These are phyloP conservation scores for Acacia crassicarpa DNA, from an alignment of 306 rosid genomes.

Conservation along the genomic window DNA sequence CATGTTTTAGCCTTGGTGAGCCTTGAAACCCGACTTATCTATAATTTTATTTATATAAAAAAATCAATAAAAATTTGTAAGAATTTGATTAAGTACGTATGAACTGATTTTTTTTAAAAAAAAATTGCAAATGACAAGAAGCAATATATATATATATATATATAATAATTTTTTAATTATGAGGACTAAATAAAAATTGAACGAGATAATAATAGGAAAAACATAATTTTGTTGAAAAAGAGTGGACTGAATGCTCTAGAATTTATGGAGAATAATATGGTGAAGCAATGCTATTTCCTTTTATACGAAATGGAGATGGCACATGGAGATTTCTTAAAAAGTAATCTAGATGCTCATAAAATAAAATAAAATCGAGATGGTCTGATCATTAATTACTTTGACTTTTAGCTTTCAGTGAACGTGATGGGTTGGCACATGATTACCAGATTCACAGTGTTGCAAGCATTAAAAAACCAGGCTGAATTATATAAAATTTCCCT, in stretches of 20 bases:
- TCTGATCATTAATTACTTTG: background rate
- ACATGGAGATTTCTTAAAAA: conserved; percentile 28
- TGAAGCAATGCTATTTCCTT: background rate
- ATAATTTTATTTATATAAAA: too few species aligned
- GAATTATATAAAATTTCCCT: too few species aligned
- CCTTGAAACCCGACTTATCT: too few species aligned
- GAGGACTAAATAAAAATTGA: background rate
- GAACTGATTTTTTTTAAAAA: too few species aligned
- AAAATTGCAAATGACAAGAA: background rate
- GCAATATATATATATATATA: background rate
- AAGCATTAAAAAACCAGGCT: background rate
- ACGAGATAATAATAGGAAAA: background rate
- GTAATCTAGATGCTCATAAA: conserved; percentile 11
- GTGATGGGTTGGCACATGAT: conserved; percentile 30
- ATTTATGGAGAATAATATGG: background rate
- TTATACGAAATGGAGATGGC: conserved; percentile 32
- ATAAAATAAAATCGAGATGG: conserved; percentile 16
- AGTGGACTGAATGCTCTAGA: background rate
- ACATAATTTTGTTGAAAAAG: background rate
- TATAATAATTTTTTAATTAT: background rate
- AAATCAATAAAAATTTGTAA: background rate
- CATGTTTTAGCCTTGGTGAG: too few species aligned
- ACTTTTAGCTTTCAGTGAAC: background rate
- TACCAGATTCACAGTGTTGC: conserved; percentile 1
- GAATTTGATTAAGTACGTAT: background rate